Percentiles rank a stretch among this genome's conserved stretches.
phyloP scores from a whole-genome alignment of 225 moss, liverwort and hornwort genomes.

The Polytrichum formosum region DNA sequence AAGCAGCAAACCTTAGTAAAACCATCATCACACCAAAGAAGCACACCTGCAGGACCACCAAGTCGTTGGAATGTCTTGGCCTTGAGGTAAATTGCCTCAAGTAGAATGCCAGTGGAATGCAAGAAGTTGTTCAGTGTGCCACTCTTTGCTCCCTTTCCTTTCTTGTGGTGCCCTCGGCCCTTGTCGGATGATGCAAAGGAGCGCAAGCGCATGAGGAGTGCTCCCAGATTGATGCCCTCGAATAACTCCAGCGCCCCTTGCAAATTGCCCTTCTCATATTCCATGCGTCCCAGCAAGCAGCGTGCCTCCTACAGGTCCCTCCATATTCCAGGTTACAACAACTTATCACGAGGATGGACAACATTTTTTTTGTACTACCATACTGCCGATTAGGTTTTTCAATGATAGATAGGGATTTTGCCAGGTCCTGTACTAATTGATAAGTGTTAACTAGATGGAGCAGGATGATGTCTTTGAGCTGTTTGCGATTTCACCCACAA shows the following conservation, averaged over 20 bases:
- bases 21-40: too few relatives aligned
- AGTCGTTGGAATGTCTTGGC: constrained; percentile 76
- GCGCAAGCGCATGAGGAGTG: constrained; percentile 55
- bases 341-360: neutral
- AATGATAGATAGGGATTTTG: neutral
- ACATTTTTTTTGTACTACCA: neutral
- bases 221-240: constrained; percentile 60
- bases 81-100: constrained; percentile 78
- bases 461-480: neutral
- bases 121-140: constrained; percentile 55
- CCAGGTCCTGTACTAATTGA: neutral
- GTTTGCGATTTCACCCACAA: neutral
- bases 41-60: constrained; percentile 53
- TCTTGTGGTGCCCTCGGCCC: constrained; percentile 34
- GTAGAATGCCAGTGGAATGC: constrained; percentile 61
- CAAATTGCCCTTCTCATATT: constrained; percentile 73
- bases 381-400: neutral
- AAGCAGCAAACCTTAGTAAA: too few relatives aligned
- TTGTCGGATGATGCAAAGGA: constrained; percentile 49
- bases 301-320: constrained; percentile 60
- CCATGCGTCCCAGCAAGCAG: constrained; percentile 67
- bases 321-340: constrained; percentile 17
- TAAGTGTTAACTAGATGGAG: neutral
- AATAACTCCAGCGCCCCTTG: constrained; percentile 66
- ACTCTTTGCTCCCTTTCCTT: constrained; percentile 46